A percentile compares a stretch with the other conserved stretches of the same genome.
phyloP scores from a whole-genome alignment of 1,284 basidiomycete genomes.

The Moesziomyces globuligerus region DNA sequence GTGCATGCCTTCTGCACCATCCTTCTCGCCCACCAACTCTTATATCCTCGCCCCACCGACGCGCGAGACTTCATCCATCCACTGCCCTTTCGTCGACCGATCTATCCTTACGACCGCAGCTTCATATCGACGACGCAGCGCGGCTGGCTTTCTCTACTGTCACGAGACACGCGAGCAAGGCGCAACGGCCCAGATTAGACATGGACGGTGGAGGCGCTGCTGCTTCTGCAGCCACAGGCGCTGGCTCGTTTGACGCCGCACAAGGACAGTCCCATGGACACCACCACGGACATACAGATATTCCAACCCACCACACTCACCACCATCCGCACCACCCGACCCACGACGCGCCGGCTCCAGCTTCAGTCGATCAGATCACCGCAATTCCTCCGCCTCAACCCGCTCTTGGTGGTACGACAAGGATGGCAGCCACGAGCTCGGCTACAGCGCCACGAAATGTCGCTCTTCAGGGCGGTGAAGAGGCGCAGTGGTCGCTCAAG shows the following conservation, averaged over 20 bases:
- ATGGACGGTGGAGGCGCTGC: conserved; percentile 12
- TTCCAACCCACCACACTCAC: background rate
- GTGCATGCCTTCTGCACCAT: too few relatives aligned
- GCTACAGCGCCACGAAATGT: background rate
- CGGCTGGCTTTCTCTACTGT: too few relatives aligned
- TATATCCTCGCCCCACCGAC: too few relatives aligned
- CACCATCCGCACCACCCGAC: background rate
- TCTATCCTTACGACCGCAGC: too few relatives aligned
- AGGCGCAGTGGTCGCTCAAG: conserved; percentile 58
- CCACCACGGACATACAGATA: background rate
- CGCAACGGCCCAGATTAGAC: background rate
- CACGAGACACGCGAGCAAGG: background rate
- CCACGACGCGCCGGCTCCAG: background rate
- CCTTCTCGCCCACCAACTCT: too few relatives aligned
- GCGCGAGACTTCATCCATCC: too few relatives aligned
- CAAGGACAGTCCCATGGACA: conserved; percentile 7
- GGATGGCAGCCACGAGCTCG: background rate
- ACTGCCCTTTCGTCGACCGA: too few relatives aligned
- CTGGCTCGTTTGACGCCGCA: background rate
- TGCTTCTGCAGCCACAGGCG: conserved; percentile 4
- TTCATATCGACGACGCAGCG: too few relatives aligned
- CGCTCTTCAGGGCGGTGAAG: conserved; percentile 24
- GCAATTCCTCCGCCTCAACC: too few relatives aligned
- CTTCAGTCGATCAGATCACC: too few relatives aligned
- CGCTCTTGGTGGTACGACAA: too few relatives aligned